Percentiles rank a stretch among this genome's conserved stretches.
Conservation (phyloP, 306 rosid genomes). For the Lathyrus tuberosus region DNA sequence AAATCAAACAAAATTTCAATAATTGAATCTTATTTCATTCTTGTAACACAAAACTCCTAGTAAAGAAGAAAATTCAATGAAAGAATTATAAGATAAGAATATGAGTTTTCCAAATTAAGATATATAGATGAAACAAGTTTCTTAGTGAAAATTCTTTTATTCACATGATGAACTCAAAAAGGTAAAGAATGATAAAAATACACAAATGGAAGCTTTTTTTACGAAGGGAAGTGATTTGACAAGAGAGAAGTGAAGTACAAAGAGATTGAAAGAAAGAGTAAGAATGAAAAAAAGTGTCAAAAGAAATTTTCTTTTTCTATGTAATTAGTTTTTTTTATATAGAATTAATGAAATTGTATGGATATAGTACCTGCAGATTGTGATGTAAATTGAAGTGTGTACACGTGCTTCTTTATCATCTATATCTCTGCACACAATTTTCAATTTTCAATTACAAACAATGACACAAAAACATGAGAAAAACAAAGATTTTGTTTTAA, state of each 20-base stretch:
- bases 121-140: slow-evolving; percentile 6
- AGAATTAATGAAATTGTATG: slow-evolving; percentile 33
- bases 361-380: slow-evolving; percentile 55
- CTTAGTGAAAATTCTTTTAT: slow-evolving; percentile 1
- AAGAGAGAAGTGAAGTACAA: slow-evolving; percentile 6
- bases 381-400: slow-evolving; percentile 56
- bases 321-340: slow-evolving; percentile 18
- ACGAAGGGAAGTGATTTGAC: slow-evolving; percentile 9
- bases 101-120: background rate
- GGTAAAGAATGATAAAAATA: slow-evolving; percentile 25
- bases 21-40: slow-evolving; percentile 31
- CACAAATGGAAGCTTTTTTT: slow-evolving; percentile 39
- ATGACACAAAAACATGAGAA: slow-evolving; percentile 52
- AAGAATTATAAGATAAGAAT: background rate
- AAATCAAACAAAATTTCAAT: slow-evolving; percentile 1
- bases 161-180: background rate
- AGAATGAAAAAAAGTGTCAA: slow-evolving; percentile 26
- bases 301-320: slow-evolving; percentile 40
- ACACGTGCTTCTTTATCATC: slow-evolving; percentile 80
- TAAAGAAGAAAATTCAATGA: slow-evolving; percentile 27
- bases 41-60: slow-evolving; percentile 15
- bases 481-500: background rate
- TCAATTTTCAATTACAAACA: slow-evolving; percentile 27
- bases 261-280: slow-evolving; percentile 10
- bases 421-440: slow-evolving; percentile 48